Base-by-base conservation (phyloP, 108 stramenopile species). In the Fistulifera pelliculosa region DNA sequence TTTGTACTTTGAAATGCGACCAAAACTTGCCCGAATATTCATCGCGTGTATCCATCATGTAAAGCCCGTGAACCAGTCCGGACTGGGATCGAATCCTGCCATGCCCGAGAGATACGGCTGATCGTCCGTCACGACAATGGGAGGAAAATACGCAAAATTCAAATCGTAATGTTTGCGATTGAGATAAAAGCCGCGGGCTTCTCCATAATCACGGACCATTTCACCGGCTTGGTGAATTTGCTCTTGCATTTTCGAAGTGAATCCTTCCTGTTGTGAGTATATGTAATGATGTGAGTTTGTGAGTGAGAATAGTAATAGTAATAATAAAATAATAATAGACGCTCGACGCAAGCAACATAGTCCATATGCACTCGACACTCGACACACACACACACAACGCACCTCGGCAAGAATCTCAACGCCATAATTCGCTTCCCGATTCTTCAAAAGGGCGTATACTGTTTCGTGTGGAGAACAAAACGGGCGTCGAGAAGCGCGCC, bases 41-140 rank as follows among this genome's bases (percentile, higher is more conserved):
- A 40, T 60, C 45, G 23, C 69, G 60, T 19, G 58, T 54, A 6
- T 64, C 51, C 6, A 69, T 58, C 35, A 69, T 54, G 27, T 54
- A 57, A 49, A 77, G 38, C 76, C 76, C 0, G 65, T 62, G 52
- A 69, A 73, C 76, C 76, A 77, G 48, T 77, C 76, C 0, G 76
- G 76, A 38, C 52, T 60, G 0, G 76, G 76, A 5, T 53, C 53
- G 44, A 77, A 65, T 39, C 60, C 62, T 38, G 64, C 57, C 51
- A 77, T 69, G 23, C 27, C 41, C 26, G 59, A 62, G 26, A 77
- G 35, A 35, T 25, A 73, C 17, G 71, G 68, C 25, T 73, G 58
- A 19, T 50, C 49, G 26, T 43, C 57, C 42, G 57, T 67, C 0
- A 70, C 74, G 16, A 66, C 65, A 43, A 76, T 62, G n/a, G 66